phyloP scores from a whole-genome alignment of 345 rosid species.

The Syzygium aromaticum region DNA sequence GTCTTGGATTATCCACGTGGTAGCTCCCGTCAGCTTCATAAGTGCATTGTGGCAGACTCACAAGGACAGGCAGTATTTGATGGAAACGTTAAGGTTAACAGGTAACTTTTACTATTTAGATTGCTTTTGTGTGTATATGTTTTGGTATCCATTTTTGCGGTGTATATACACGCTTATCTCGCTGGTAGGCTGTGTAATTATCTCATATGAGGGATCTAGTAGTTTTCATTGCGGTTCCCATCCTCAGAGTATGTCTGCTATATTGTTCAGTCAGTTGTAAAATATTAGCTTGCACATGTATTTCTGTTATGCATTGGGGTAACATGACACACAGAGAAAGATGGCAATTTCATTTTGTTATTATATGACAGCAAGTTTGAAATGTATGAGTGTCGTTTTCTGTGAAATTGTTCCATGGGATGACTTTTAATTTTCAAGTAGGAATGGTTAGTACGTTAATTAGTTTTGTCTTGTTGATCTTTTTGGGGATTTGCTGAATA shows the following conservation, averaged over 20 bases:
- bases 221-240: not conserved
- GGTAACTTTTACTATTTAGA: conserved; percentile 22
- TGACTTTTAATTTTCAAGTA: not conserved
- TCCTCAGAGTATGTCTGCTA: not conserved
- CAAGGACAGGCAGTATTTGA: conserved; percentile 90
- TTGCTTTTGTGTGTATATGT: not conserved
- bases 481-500: not conserved
- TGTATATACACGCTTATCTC: not conserved
- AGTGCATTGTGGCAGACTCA: conserved; percentile 91
- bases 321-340: not conserved
- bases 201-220: not conserved
- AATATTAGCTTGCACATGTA: not conserved
- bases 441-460: not conserved
- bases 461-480: not conserved
- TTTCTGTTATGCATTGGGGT: not conserved
- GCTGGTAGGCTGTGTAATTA: not conserved
- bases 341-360: not conserved
- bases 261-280: not conserved
- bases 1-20: conserved; percentile 92
- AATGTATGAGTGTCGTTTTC: not conserved
- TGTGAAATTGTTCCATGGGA: not conserved
- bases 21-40: conserved; percentile 70
- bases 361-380: not conserved
- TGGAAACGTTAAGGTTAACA: conserved; percentile 85
- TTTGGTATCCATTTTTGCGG: not conserved